Percentiles rank a stretch among this genome's conserved stretches.
phyloP scores from a whole-genome alignment of 2,329 filamentous ascomycete genomes.

The Phaeosphaeria sp. region DNA sequence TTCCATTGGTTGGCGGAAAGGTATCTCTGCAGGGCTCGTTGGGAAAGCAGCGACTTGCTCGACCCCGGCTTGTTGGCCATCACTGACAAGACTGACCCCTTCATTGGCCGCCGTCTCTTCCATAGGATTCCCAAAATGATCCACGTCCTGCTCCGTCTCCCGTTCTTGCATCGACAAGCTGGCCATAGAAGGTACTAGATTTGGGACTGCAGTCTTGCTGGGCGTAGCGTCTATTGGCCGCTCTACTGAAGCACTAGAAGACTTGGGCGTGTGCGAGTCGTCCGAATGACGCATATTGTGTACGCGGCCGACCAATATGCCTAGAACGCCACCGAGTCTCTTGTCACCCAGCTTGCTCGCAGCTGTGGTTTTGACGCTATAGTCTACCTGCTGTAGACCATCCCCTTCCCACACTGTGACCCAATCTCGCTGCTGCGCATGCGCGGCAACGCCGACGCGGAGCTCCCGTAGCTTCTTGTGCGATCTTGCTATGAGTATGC shows the following conservation, averaged over 20 bases:
- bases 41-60: constrained; percentile 16
- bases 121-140: constrained; percentile 34
- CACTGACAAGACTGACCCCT: constrained; percentile 31
- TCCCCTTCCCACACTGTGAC: constrained; percentile 68
- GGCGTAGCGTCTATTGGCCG: constrained; percentile 21
- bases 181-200: constrained; percentile 24
- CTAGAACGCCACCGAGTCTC: constrained; percentile 71
- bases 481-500: constrained; percentile 75
- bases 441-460: constrained; percentile 71
- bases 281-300: constrained; percentile 61
- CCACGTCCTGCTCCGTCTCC: constrained; percentile 35
- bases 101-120: constrained; percentile 31
- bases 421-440: constrained; percentile 62
- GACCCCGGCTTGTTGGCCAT: constrained; percentile 17
- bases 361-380: constrained; percentile 62
- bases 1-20: constrained; percentile 2
- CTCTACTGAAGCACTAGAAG: constrained; percentile 17
- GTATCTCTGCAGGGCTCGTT: constrained; percentile 3
- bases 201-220: constrained; percentile 23
- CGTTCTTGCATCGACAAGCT: constrained; percentile 33
- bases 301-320: constrained; percentile 70
- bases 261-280: constrained; percentile 19
- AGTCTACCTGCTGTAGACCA: constrained; percentile 68
- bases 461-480: constrained; percentile 71
- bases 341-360: constrained; percentile 62